Base-by-base conservation (phyloP, 106 monocot genomes). In the Hemerocallis citrina region DNA sequence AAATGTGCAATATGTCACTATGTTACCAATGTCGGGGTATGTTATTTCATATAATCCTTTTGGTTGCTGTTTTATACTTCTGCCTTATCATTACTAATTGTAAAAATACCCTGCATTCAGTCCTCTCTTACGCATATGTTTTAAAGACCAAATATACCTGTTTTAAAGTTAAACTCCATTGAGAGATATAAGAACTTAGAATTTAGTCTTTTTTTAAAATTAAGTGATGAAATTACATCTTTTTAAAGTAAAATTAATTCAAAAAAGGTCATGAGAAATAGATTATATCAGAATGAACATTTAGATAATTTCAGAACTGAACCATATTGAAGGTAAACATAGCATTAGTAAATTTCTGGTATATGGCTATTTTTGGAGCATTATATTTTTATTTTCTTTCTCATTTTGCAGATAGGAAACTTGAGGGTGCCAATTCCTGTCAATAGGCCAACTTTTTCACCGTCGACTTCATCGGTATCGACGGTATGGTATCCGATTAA, bases 1-100 rank as follows among this genome's bases (percentile, higher is more conserved):
- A 85, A 74, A 64, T 80, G 85, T 66, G 73, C 77, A 14, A 24
- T 85, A 63, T 85, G 85, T 57, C 79, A 85, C 49, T 79, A 69
- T 63, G 46, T 85, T 46, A 85, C 84, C 17, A 76, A 66, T 36
- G 68, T 76, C 55, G 75, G 68, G 79, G 84, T 85, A 71, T 60
- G 45, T 11, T 46, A 19, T 13, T 68, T 23, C 4, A 14, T 23
- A n/a, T n/a, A n/a, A 15, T 16, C 1, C 23, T 59, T 22, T 30
- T 3, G 2, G 14, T 49, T 52, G 38, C 13, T 6, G 16, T 12
- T 0, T 40, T 11, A n/a, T 45, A 16, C 42, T 34, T 43, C 11
- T 16, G 4, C 10, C n/a, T 14, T 55, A 71, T 20, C 20, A 50
- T 43, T 15, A 54, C 31, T n/a, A n/a, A n/a, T n/a, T n/a, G n/a